phyloP scores from a whole-genome alignment of 164 flowering plant genomes.

The Vitis riparia region DNA sequence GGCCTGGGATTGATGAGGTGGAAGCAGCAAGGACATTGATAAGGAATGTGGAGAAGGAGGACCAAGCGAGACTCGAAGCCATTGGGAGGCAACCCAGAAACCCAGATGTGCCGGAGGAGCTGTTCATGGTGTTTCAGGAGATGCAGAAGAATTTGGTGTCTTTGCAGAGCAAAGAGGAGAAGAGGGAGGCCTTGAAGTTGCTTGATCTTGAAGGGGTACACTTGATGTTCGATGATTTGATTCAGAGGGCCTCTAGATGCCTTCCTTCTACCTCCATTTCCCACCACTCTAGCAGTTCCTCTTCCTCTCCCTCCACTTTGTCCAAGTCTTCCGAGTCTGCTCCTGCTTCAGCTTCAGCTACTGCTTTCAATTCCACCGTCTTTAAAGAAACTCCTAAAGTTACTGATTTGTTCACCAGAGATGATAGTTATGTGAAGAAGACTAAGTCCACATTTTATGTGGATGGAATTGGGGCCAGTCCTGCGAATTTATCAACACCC shows the following conservation, averaged over 20 bases:
- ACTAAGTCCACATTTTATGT: conserved; percentile 32
- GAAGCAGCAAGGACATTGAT: conserved; percentile 61
- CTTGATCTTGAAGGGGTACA: conserved; percentile 45
- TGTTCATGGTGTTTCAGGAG: conserved; percentile 37
- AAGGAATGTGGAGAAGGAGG: conserved; percentile 63
- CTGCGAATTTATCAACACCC: conserved; percentile 18
- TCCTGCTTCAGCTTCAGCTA: conserved; percentile 5
- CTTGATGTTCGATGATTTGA: conserved; percentile 36
- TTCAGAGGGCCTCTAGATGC: conserved; percentile 54
- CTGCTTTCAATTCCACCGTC: background rate
- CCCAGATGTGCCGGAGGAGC: conserved; percentile 38
- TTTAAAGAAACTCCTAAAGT: conserved; percentile 9
- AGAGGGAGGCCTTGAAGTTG: conserved; percentile 41
- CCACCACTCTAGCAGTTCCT: conserved; percentile 11
- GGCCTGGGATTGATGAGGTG: conserved; percentile 66
- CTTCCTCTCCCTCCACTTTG: conserved; percentile 14
- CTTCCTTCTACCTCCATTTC: conserved; percentile 28
- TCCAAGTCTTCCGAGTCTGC: background rate
- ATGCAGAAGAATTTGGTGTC: conserved; percentile 33
- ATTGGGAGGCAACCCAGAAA: conserved; percentile 29
- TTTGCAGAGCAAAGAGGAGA: conserved; percentile 37
- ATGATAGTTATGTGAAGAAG: conserved; percentile 62
- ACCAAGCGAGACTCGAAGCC: conserved; percentile 48
- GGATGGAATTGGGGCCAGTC: conserved; percentile 42
- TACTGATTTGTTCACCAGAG: conserved; percentile 46